Conservation (phyloP, 2,329 filamentous ascomycete species). For the Colletotrichum melonis region DNA sequence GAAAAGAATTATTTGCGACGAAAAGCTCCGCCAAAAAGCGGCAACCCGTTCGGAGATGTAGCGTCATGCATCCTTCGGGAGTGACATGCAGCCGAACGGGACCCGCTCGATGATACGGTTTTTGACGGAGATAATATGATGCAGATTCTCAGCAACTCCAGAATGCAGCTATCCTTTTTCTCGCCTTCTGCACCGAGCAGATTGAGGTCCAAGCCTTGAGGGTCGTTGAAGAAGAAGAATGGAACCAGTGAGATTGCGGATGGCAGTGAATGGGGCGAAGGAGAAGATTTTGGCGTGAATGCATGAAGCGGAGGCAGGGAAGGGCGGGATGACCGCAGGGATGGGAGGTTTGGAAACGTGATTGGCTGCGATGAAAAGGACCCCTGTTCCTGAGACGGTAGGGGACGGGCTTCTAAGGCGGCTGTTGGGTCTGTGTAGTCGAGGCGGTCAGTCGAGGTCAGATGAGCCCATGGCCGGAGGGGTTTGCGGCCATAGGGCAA, state of each 20-base stretch:
- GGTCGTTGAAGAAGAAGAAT: slow-evolving; percentile 10
- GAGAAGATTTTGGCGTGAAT: slow-evolving; percentile 26
- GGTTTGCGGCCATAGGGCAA: slow-evolving; percentile 5
- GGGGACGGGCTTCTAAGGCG: slow-evolving; percentile 18
- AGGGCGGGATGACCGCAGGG: slow-evolving; percentile 31
- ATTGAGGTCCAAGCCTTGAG: neutral
- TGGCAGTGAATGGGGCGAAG: slow-evolving; percentile 13
- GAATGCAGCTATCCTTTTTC: neutral
- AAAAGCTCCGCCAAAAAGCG: neutral
- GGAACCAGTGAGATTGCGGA: slow-evolving; percentile 19
- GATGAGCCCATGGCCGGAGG: slow-evolving; percentile 31
- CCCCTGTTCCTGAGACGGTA: slow-evolving; percentile 31
- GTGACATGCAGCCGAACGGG: slow-evolving; percentile 9
- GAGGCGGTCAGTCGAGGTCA: slow-evolving; percentile 35
- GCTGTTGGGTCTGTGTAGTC: slow-evolving; percentile 21
- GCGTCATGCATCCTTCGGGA: slow-evolving; percentile 10
- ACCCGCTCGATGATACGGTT: neutral
- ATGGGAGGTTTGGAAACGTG: slow-evolving; percentile 7
- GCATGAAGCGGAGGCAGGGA: slow-evolving; percentile 33
- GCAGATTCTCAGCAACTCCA: neutral
- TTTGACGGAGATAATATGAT: neutral
- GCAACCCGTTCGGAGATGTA: slow-evolving; percentile 13
- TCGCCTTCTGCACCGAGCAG: neutral
- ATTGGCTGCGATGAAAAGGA: slow-evolving; percentile 8
- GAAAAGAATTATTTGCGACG: neutral